Conservation (phyloP, 1,284 basidiomycete genomes). For the Ganoderma sinense region DNA sequence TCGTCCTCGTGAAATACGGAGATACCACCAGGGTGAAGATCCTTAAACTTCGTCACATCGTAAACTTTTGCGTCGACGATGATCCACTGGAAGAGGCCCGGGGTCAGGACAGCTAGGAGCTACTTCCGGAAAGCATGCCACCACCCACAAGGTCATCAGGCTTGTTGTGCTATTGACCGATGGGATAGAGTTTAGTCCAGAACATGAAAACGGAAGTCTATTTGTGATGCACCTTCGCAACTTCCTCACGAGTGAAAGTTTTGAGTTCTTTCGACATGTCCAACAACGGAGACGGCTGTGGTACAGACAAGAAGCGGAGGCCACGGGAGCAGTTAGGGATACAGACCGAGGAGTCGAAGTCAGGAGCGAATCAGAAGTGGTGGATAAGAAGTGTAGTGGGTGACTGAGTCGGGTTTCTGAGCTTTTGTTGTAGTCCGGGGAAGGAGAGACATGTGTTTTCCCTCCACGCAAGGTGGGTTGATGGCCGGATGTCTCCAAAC, state of each 20-base stretch:
- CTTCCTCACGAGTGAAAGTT: conserved; percentile 59
- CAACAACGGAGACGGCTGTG: not conserved
- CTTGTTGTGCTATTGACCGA: conserved; percentile 62
- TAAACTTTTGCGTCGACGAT: conserved; percentile 87
- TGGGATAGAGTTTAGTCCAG: conserved; percentile 2
- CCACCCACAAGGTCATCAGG: conserved; percentile 60
- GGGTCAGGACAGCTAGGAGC: not conserved
- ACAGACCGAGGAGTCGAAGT: too few relatives aligned
- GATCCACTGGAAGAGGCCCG: conserved; percentile 64
- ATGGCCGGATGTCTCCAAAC: conserved; percentile 22
- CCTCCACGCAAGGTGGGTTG: conserved; percentile 10
- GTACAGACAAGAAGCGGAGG: not conserved
- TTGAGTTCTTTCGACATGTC: conserved; percentile 53
- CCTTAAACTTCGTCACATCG: conserved; percentile 80
- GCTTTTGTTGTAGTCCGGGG: conserved; percentile 12
- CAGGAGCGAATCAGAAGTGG: not conserved
- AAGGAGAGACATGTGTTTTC: conserved; percentile 26
- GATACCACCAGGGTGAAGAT: conserved; percentile 86
- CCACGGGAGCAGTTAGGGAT: not conserved
- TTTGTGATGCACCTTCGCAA: conserved; percentile 53
- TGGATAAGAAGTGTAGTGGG: not conserved
- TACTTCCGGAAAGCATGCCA: not conserved
- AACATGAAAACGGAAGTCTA: not conserved
- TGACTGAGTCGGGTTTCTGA: not conserved
- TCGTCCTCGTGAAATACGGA: conserved; percentile 78